Base-by-base conservation (phyloP, 2,329 filamentous ascomycete species). In the Aspergillus candidus region DNA sequence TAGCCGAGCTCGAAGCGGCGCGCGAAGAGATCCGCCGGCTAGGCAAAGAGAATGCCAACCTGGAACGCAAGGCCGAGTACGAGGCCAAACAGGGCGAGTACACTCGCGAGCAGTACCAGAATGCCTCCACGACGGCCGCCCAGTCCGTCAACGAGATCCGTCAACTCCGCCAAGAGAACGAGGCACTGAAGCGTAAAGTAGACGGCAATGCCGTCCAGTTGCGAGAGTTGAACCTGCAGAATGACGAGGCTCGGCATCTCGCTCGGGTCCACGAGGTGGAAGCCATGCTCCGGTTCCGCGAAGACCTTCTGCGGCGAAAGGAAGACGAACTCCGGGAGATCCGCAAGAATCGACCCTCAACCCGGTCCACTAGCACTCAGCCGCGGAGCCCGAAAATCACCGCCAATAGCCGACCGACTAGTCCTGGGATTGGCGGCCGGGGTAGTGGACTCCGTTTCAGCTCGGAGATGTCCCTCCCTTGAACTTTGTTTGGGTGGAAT, bases 21-120 rank as follows among this genome's bases (percentile, higher is more conserved):
- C 62, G 61, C 14, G 68, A 70, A 48, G 64, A 72, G 46, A 61
- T 63, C 32, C 63, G 63, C 2, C 56, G 60, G 7, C 50, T 72
- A 1, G 59, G 49, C 11, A 63, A 66, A 35, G 63, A 67, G 30
- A 65, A 63, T 32, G 54, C 55, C 8, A 54, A 53, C 14, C 53
- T 71, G 12, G 59, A 67, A 43, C 61, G 61, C 35, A 67, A 63
- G 37, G 58, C 67, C 2, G 65, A 71, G 10, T 70, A 66, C 40
- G 69, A 67, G 38, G 61, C 58, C 35, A 67, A 66, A 8, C 70
- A 72, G 47, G 62, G 68, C 6, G 71, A 72, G 37, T 73, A 72
- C 47, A 70, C 65, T 5, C 65, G 70, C 32, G 60, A 66, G 45
- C 70, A 72, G 52, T 74, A 73, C 41, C 71, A 73, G 48, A 69